Percentiles rank a stretch among this genome's conserved stretches.
Evolutionary conservation across 495 filamentous ascomycete species (phyloP).

Genomic region (Penicillium desertorum): DNA sequence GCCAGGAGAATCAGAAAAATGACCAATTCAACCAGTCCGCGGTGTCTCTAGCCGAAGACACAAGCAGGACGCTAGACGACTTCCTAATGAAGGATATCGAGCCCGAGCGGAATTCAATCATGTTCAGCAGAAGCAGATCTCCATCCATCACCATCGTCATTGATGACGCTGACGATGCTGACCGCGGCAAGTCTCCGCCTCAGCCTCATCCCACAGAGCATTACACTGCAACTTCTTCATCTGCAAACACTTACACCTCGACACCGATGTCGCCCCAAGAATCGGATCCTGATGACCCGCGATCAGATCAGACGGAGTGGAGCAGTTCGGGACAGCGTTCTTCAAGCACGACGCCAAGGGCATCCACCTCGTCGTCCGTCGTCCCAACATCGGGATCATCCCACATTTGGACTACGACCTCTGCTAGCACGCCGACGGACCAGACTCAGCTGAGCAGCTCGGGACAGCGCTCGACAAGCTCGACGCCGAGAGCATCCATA

Average conservation of each 20-base stretch:
- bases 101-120: conserved; percentile 30
- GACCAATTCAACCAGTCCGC: conserved; percentile 21
- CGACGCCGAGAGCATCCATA: conserved; percentile 1
- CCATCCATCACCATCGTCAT: conserved; percentile 28
- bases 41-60: conserved; percentile 21
- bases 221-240: conserved; percentile 10
- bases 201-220: conserved; percentile 11
- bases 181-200: not conserved
- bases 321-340: not conserved
- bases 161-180: conserved; percentile 15
- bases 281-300: not conserved
- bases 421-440: not conserved
- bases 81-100: conserved; percentile 28
- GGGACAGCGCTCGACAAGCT: not conserved
- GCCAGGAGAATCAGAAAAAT: conserved; percentile 5
- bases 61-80: conserved; percentile 19
- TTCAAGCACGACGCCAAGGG: conserved; percentile 1
- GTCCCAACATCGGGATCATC: not conserved
- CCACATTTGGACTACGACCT: not conserved
- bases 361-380: conserved; percentile 1
- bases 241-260: not conserved
- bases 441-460: not conserved
- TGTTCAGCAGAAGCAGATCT: conserved; percentile 30
- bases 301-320: not conserved
- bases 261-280: not conserved